These are phyloP conservation scores for Diaporthe nobilis DNA, from an alignment of 2,329 filamentous ascomycete genomes.

Conservation along the genomic window DNA sequence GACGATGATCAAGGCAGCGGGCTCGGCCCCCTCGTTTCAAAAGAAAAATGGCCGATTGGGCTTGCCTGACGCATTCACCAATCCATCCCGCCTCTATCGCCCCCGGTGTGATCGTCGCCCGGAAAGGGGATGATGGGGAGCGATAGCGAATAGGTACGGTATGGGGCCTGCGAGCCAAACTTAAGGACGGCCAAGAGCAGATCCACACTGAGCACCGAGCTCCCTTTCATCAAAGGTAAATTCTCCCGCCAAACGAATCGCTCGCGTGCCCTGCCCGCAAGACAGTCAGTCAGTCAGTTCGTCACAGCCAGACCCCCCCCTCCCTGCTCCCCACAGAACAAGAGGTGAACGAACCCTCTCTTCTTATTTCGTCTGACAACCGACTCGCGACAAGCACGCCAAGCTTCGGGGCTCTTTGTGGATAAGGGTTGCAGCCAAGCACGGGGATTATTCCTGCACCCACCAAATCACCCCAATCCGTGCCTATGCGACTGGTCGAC, in stretches of 20 bases:
- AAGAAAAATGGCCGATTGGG: conserved; percentile 2
- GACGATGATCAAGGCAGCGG: not conserved
- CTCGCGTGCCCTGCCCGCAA: not conserved
- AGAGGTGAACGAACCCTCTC: not conserved
- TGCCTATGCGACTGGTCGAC: conserved; percentile 8
- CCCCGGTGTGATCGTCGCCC: conserved; percentile 8
- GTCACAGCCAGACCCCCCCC: not conserved
- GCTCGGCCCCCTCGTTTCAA: conserved; percentile 21
- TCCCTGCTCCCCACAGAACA: not conserved
- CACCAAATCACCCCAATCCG: not conserved
- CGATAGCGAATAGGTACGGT: not conserved
- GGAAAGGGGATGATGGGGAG: conserved; percentile 16
- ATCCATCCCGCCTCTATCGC: not conserved
- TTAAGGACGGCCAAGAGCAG: not conserved
- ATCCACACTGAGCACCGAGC: conserved; percentile 2
- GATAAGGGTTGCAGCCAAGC: conserved; percentile 27
- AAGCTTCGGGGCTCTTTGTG: conserved; percentile 25
- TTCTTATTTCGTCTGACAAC: not conserved
- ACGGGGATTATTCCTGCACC: conserved; percentile 13
- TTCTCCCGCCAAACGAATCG: conserved; percentile 14
- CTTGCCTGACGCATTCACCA: conserved; percentile 1
- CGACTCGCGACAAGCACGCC: conserved; percentile 27
- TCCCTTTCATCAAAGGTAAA: conserved; percentile 16
- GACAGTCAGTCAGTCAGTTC: not conserved
- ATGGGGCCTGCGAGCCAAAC: not conserved